phyloP scores from a whole-genome alignment of 768 basidiomycete species.

The Mycena olivaceomarginata region DNA sequence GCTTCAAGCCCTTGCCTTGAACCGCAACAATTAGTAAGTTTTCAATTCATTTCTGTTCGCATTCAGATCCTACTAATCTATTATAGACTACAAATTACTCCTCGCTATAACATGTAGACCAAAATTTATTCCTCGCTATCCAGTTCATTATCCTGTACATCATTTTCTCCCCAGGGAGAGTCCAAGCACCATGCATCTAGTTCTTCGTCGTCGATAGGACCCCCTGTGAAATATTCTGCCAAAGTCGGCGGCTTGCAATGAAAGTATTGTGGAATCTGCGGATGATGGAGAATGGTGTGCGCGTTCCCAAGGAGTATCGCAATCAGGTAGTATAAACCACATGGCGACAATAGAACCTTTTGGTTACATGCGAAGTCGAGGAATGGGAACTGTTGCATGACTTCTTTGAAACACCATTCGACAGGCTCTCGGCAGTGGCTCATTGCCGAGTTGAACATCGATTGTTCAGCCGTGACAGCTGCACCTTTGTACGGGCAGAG shows the following conservation, averaged over 20 bases:
- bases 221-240: slow-evolving; percentile 36
- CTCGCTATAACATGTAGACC: too few species aligned
- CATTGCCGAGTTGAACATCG: slow-evolving; percentile 38
- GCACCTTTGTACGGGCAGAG: slow-evolving; percentile 43
- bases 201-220: slow-evolving; percentile 37
- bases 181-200: slow-evolving; percentile 39
- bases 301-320: slow-evolving; percentile 39
- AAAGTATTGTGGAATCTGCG: slow-evolving; percentile 37
- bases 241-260: slow-evolving; percentile 39
- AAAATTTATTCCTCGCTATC: too few species aligned
- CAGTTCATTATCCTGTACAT: not conserved
- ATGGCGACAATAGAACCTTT: slow-evolving; percentile 42
- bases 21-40: not conserved
- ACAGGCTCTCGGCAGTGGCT: slow-evolving; percentile 44
- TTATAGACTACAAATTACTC: not conserved
- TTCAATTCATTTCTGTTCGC: not conserved
- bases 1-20: not conserved
- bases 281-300: slow-evolving; percentile 32
- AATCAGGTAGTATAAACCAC: slow-evolving; percentile 42
- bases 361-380: slow-evolving; percentile 40
- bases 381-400: slow-evolving; percentile 40
- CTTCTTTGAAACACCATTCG: slow-evolving; percentile 45
- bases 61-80: too few species aligned
- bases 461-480: slow-evolving; percentile 30
- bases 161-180: slow-evolving; percentile 15